phyloP scores from a whole-genome alignment of 306 rosid genomes.

The Trifolium repens region DNA sequence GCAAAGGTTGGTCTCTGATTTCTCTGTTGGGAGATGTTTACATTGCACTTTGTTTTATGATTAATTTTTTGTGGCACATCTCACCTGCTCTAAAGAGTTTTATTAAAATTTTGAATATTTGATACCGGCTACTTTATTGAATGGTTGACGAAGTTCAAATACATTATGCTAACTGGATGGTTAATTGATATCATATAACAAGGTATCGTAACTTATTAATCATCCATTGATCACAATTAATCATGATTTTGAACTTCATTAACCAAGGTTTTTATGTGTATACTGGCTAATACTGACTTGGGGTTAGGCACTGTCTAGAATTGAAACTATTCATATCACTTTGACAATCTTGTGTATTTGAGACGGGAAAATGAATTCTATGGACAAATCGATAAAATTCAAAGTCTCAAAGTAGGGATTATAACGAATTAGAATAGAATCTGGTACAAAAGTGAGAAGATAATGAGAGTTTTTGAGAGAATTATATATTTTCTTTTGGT shows the following conservation, averaged over 20 bases:
- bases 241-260: background rate
- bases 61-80: background rate
- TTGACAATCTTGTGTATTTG: too few relatives aligned
- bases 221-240: background rate
- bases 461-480: too few relatives aligned
- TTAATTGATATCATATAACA: background rate
- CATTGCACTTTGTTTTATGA: background rate
- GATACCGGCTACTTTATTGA: background rate
- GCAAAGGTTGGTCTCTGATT: constrained; percentile 63
- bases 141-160: background rate
- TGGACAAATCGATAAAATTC: too few relatives aligned
- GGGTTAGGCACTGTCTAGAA: too few relatives aligned
- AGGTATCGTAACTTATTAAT: background rate
- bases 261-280: background rate
- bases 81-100: background rate
- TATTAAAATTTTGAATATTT: constrained; percentile 1
- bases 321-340: too few relatives aligned
- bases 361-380: too few relatives aligned
- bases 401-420: too few relatives aligned
- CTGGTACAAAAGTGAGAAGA: too few relatives aligned
- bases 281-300: too few relatives aligned
- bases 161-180: background rate
- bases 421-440: too few relatives aligned
- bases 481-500: too few relatives aligned
- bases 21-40: constrained; percentile 4